A percentile compares a stretch with the other conserved stretches of the same genome.
These are phyloP conservation scores for Rusavskia elegans DNA, from an alignment of 495 filamentous ascomycete genomes.

Conservation along the genomic window DNA sequence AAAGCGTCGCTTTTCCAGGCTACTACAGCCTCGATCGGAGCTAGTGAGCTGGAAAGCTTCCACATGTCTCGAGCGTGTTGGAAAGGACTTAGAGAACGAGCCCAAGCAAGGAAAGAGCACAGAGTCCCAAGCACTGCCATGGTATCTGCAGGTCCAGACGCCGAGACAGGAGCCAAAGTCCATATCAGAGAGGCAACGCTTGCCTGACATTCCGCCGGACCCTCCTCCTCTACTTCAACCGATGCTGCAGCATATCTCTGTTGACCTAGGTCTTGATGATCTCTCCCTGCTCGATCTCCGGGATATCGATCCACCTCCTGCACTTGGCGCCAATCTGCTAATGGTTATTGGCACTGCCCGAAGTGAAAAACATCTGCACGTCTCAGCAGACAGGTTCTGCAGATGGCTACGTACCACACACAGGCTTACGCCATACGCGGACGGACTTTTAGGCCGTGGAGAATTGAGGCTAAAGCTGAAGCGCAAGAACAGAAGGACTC, in stretches of 20 bases:
- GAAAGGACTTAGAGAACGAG: background rate
- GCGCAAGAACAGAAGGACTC: constrained; percentile 62
- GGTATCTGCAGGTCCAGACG: constrained; percentile 70
- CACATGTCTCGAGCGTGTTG: background rate
- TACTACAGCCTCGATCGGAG: background rate
- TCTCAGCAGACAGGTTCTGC: constrained; percentile 76
- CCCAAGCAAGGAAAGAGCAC: background rate
- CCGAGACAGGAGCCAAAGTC: constrained; percentile 25
- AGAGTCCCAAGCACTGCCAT: constrained; percentile 33
- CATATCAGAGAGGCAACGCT: constrained; percentile 40
- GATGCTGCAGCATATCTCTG: constrained; percentile 61
- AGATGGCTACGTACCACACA: constrained; percentile 65
- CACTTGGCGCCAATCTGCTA: constrained; percentile 70
- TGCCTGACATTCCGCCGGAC: constrained; percentile 61
- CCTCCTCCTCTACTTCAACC: constrained; percentile 57
- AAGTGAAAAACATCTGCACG: constrained; percentile 83
- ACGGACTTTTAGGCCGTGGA: constrained; percentile 77
- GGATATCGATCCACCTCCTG: constrained; percentile 65
- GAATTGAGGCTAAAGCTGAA: constrained; percentile 79
- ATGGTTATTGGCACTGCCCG: constrained; percentile 92
- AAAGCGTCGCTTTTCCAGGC: background rate
- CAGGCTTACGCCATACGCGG: constrained; percentile 58
- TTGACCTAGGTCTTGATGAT: constrained; percentile 70
- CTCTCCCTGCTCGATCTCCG: constrained; percentile 69
- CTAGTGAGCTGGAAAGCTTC: background rate